Percentiles rank a stretch among this genome's conserved stretches.
These are phyloP conservation scores for Perkinsus marinus DNA, from an alignment of 169 alveolate genomes.

Conservation along the genomic window DNA sequence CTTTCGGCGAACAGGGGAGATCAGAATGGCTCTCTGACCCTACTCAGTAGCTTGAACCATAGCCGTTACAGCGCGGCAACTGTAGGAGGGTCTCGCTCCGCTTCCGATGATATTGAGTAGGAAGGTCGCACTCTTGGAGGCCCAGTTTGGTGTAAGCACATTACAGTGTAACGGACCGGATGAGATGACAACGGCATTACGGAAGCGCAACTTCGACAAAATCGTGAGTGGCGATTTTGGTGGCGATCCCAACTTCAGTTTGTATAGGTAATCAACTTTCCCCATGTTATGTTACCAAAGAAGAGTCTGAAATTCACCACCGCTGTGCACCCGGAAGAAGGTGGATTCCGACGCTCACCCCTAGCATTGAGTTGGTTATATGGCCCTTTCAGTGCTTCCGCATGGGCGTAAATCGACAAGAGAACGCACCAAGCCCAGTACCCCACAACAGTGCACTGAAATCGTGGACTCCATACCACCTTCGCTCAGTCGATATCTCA, in stretches of 20 bases:
- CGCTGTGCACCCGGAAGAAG: background rate
- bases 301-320: background rate
- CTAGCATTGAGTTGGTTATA: background rate
- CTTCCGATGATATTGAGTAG: background rate
- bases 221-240: background rate
- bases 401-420: background rate
- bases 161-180: background rate
- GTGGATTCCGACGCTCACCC: background rate
- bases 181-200: background rate
- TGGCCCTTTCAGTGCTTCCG: too few relatives aligned
- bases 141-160: background rate
- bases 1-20: background rate
- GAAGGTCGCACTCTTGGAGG: background rate
- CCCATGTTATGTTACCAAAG: background rate
- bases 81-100: background rate
- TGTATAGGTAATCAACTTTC: background rate
- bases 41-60: background rate
- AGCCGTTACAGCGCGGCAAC: background rate
- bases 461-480: background rate
- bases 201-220: background rate
- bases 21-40: background rate
- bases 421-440: background rate
- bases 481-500: background rate
- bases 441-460: background rate
- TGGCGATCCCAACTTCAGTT: too few relatives aligned